Base-by-base conservation (phyloP, 192 early-diverging fungal genomes). In the Mortierella antarctica region DNA sequence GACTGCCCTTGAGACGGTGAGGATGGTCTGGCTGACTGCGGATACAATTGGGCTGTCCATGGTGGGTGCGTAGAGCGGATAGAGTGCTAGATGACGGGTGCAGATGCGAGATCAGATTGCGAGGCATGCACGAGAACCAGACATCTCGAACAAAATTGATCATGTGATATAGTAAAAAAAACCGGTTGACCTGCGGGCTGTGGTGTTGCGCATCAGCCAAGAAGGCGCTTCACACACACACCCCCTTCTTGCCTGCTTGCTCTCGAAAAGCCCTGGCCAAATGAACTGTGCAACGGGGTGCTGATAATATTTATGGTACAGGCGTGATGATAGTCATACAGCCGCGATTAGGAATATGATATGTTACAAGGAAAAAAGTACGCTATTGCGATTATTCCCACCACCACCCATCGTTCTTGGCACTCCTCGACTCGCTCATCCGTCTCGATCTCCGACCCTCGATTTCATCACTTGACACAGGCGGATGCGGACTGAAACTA, bases 21-120 rank as follows among this genome's bases (percentile, higher is more conserved):
- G 53, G 45, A 88, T 65, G 9, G 86, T 88, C 44, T 83, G 82
- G 62, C 84, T 86, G 59, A 86, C 77, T 52, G 84, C 79, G 13
- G 71, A 58, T 21, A 85, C 67, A 61, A 84, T 63, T 20, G 84
- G 84, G 52, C 77, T 80, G 48, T 80, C 83, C 71, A 80, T 81
- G 55, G 39, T 69, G 53, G n/a, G n/a, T 31, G 3, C 1, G 31
- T 31, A 31, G 54, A 23, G 11, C 6, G 45, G 23, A 21, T 44
- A 11, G 8, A 21, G 44, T 42, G 57, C 5, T 55, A 13, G 41
- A 8, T 57, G 13, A 5, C 60, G 65, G 13, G 45, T 8, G 20
- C 21, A 20, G 47, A 44, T 11, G 18, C n/a, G 10, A 41, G 48
- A 41, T 4, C 59, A 47, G 53, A n/a, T 68, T 17, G 50, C 8